A percentile compares a stretch with the other conserved stretches of the same genome.
Evolutionary conservation across 768 basidiomycete species (phyloP).

Genomic region (Leccinellum albellum): DNA sequence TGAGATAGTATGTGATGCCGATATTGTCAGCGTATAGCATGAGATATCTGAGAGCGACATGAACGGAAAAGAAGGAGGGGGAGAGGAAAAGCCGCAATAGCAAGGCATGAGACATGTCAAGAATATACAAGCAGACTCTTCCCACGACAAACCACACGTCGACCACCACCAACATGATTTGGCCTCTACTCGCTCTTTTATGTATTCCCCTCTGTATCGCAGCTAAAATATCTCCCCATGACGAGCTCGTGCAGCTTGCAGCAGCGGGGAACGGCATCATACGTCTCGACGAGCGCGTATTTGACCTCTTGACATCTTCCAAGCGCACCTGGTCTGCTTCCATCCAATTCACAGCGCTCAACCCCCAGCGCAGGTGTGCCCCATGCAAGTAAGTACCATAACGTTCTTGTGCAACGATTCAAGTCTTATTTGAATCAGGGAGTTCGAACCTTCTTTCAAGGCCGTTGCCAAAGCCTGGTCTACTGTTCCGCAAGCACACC

Average conservation of each 20-base stretch:
- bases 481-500: slow-evolving; percentile 51
- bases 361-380: slow-evolving; percentile 73
- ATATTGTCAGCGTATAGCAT: slow-evolving; percentile 80
- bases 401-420: background rate
- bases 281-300: slow-evolving; percentile 69
- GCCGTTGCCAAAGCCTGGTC: slow-evolving; percentile 84
- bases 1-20: slow-evolving; percentile 88
- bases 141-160: slow-evolving; percentile 16
- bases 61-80: slow-evolving; percentile 88
- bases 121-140: background rate
- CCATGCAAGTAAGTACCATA: slow-evolving; percentile 78
- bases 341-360: slow-evolving; percentile 86
- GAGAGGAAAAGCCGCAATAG: slow-evolving; percentile 91
- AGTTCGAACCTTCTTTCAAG: slow-evolving; percentile 83
- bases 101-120: slow-evolving; percentile 63
- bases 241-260: slow-evolving; percentile 68
- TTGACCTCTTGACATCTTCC: slow-evolving; percentile 71
- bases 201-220: slow-evolving; percentile 31
- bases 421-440: slow-evolving; percentile 41
- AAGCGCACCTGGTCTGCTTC: slow-evolving; percentile 85
- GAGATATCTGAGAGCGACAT: slow-evolving; percentile 89
- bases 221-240: slow-evolving; percentile 32
- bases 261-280: slow-evolving; percentile 74
- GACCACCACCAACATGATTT: slow-evolving; percentile 11
- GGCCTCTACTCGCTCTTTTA: slow-evolving; percentile 30